phyloP scores from a whole-genome alignment of 257 asterid genomes.

The Petrea volubilis region DNA sequence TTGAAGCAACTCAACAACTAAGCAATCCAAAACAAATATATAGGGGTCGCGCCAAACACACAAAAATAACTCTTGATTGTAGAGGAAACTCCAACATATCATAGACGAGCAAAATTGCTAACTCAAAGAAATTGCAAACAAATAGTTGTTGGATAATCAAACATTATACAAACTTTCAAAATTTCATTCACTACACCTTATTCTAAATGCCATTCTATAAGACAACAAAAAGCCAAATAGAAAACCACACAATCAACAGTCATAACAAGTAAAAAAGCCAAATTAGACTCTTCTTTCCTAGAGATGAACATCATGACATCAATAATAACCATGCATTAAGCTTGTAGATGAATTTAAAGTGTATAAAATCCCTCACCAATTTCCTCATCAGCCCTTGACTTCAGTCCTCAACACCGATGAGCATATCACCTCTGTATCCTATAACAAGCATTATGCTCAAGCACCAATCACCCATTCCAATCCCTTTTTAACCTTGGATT shows the following conservation, averaged over 20 bases:
- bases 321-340: slow-evolving; percentile 5
- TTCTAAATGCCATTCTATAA: not conserved
- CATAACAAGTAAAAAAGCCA: slow-evolving; percentile 18
- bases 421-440: slow-evolving; percentile 93
- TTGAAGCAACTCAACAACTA: slow-evolving; percentile 1
- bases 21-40: not conserved
- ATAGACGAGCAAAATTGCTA: not conserved
- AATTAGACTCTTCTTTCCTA: not conserved
- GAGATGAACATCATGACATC: slow-evolving; percentile 4
- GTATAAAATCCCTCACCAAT: slow-evolving; percentile 50
- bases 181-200: not conserved
- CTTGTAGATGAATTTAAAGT: slow-evolving; percentile 1
- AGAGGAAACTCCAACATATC: not conserved
- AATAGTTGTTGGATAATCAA: not conserved
- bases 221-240: slow-evolving; percentile 4
- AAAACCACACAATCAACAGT: slow-evolving; percentile 3
- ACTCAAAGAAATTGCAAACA: not conserved
- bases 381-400: slow-evolving; percentile 77
- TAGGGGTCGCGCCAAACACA: not conserved
- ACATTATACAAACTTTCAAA: not conserved
- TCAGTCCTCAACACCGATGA: slow-evolving; percentile 90
- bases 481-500: slow-evolving; percentile 92
- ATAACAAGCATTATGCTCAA: slow-evolving; percentile 89
- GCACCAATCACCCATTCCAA: slow-evolving; percentile 82
- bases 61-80: not conserved